Conservation (phyloP, 139 green algal genomes). For the Pseudopediastrum boryanum region DNA sequence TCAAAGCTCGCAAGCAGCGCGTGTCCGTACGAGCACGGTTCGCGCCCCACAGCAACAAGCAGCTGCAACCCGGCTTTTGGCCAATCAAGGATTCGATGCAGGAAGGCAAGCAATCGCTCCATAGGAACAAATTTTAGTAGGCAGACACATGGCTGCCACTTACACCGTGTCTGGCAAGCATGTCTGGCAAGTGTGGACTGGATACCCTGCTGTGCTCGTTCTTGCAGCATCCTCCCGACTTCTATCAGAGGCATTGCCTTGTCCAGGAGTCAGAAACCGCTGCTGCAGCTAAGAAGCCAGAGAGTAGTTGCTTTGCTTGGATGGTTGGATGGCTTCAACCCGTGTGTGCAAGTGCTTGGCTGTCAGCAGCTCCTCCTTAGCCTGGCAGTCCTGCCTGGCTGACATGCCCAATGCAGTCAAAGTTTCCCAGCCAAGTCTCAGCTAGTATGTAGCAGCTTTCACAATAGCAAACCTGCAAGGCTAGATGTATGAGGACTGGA, state of each 20-base stretch:
- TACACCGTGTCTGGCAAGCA: background rate
- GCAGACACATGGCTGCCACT: background rate
- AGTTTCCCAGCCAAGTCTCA: too few species aligned
- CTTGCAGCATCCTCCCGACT: background rate
- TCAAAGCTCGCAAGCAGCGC: slow-evolving; percentile 67
- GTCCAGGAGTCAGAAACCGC: background rate
- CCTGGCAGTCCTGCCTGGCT: too few species aligned
- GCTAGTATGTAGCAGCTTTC: too few species aligned
- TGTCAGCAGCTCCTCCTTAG: too few species aligned
- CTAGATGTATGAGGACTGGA: too few species aligned
- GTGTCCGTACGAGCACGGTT: slow-evolving; percentile 54
- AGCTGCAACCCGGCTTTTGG: slow-evolving; percentile 78
- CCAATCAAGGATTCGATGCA: slow-evolving; percentile 80
- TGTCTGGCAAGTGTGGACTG: background rate
- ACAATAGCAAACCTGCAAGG: too few species aligned
- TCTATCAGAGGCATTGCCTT: background rate
- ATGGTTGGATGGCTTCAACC: too few species aligned
- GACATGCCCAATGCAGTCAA: too few species aligned
- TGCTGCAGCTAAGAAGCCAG: too few species aligned
- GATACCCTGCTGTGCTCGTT: background rate
- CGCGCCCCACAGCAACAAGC: slow-evolving; percentile 60
- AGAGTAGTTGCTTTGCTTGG: too few species aligned
- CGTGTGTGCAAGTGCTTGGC: too few species aligned
- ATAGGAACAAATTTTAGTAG: background rate
- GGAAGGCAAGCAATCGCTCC: slow-evolving; percentile 38